A percentile compares a stretch with the other conserved stretches of the same genome.
Conservation (phyloP, 768 basidiomycete species). For the Termitomyces sp. region DNA sequence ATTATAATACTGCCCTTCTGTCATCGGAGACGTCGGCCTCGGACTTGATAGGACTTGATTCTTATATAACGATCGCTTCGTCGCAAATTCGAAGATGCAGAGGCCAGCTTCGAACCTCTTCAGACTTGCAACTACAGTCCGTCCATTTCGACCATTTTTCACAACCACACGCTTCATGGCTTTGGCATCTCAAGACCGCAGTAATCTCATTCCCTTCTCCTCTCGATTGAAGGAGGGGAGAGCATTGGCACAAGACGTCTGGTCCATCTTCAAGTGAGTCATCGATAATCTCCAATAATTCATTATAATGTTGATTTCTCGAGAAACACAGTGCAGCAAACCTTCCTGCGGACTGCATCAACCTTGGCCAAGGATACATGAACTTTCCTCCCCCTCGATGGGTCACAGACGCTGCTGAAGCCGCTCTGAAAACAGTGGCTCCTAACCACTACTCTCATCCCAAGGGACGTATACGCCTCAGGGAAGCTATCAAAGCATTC, state of each 20-base stretch:
- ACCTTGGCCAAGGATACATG: slow-evolving; percentile 95
- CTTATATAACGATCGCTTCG: neutral
- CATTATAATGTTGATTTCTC: slow-evolving; percentile 6
- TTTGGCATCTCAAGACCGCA: slow-evolving; percentile 29
- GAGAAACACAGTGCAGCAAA: slow-evolving; percentile 65
- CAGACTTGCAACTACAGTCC: slow-evolving; percentile 6
- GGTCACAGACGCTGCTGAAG: slow-evolving; percentile 70
- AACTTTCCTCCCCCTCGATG: slow-evolving; percentile 84
- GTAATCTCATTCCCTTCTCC: slow-evolving; percentile 61
- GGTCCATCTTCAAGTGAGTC: slow-evolving; percentile 85
- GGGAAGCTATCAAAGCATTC: slow-evolving; percentile 81
- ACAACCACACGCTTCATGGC: slow-evolving; percentile 14
- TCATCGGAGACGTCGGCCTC: slow-evolving; percentile 13
- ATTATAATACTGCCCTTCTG: neutral
- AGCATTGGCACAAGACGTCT: slow-evolving; percentile 80
- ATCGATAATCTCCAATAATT: neutral
- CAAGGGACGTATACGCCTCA: slow-evolving; percentile 80
- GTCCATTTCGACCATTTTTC: slow-evolving; percentile 12
- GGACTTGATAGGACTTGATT: slow-evolving; percentile 8
- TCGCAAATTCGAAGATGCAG: neutral
- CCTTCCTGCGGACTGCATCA: slow-evolving; percentile 88
- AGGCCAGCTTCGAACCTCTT: neutral
- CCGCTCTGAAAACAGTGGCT: slow-evolving; percentile 58
- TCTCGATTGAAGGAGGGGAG: slow-evolving; percentile 72
- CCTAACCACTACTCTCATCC: slow-evolving; percentile 91